These are phyloP conservation scores for Hortiboletus rubellus DNA, from an alignment of 1,284 basidiomycete genomes.

Conservation along the genomic window DNA sequence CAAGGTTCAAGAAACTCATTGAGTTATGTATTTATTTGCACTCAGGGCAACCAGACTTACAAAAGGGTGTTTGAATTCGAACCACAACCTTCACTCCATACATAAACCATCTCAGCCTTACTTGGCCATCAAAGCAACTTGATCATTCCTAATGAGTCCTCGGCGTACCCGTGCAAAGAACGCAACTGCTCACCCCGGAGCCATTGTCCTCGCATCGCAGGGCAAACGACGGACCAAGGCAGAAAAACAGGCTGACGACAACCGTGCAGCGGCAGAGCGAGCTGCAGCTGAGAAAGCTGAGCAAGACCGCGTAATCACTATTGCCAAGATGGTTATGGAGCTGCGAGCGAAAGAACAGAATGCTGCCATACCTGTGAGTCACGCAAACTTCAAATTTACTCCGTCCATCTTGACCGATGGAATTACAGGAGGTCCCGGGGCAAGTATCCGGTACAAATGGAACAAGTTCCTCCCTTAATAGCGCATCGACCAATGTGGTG, in stretches of 20 bases:
- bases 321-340: constrained; percentile 4
- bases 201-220: neutral
- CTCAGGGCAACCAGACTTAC: neutral
- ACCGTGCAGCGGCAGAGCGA: too few species aligned
- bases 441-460: neutral
- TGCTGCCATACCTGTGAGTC: neutral
- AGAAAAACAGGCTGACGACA: neutral
- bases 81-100: too few species aligned
- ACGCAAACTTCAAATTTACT: too few species aligned
- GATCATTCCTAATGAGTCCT: neutral
- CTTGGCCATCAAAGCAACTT: too few species aligned
- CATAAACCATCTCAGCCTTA: too few species aligned
- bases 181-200: neutral
- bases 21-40: constrained; percentile 3
- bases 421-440: neutral
- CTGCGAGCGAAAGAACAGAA: neutral
- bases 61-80: neutral
- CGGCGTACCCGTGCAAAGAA: neutral
- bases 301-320: constrained; percentile 1
- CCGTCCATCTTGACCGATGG: too few species aligned
- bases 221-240: neutral
- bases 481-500: too few species aligned
- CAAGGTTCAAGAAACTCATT: neutral
- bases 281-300: neutral
- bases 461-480: neutral